These are phyloP conservation scores for Lycium barbarum DNA, from an alignment of 257 asterid genomes.

Conservation along the genomic window DNA sequence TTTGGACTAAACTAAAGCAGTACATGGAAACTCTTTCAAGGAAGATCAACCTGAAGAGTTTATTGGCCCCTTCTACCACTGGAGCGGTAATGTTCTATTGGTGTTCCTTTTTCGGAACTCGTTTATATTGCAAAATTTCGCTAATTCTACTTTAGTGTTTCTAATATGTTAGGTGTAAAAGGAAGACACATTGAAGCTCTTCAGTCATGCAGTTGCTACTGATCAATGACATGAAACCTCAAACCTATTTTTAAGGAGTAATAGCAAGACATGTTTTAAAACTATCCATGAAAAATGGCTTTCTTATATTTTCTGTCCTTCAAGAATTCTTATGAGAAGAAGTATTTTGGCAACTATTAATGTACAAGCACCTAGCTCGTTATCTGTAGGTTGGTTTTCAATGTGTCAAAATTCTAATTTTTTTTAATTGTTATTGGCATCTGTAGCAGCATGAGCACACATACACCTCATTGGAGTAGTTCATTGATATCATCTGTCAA, in stretches of 20 bases:
- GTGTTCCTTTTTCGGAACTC: slow-evolving; percentile 24
- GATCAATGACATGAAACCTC: background rate
- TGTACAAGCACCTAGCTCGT: background rate
- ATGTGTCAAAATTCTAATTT: slow-evolving; percentile 1
- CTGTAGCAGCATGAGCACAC: slow-evolving; percentile 4
- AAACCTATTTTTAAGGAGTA: slow-evolving; percentile 8
- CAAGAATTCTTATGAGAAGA: background rate
- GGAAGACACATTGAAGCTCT: background rate
- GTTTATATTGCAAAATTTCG: slow-evolving; percentile 4
- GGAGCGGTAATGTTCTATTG: slow-evolving; percentile 68
- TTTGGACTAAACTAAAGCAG: slow-evolving; percentile 47
- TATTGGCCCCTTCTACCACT: slow-evolving; percentile 80
- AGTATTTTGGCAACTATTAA: background rate
- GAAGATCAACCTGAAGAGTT: slow-evolving; percentile 71
- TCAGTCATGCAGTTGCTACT: background rate
- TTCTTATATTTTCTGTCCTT: background rate
- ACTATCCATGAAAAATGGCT: background rate
- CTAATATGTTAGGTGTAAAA: background rate
- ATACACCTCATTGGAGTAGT: slow-evolving; percentile 15
- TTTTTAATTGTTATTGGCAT: background rate
- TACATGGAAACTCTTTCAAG: slow-evolving; percentile 40
- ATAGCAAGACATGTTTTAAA: background rate
- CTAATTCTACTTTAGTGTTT: slow-evolving; percentile 9
- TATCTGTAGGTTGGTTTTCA: background rate
- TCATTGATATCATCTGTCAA: slow-evolving; percentile 8